These are phyloP conservation scores for Pyrenochaeta sp. DNA, from an alignment of 2,329 filamentous ascomycete species.

Conservation along the genomic window DNA sequence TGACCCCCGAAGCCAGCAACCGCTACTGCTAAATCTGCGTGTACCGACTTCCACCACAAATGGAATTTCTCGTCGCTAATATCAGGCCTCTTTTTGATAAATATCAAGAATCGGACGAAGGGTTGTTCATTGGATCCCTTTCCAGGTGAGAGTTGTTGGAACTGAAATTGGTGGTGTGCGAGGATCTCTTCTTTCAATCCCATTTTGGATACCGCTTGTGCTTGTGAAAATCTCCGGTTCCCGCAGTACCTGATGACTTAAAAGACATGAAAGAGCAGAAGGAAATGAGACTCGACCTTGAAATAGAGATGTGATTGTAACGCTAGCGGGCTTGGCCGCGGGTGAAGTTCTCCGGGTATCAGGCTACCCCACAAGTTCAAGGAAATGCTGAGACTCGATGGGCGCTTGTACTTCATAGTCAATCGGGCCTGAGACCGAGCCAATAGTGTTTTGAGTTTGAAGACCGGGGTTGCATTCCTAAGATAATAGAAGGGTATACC, in stretches of 20 bases:
- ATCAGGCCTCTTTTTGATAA: conserved; percentile 18
- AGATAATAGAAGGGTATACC: no score
- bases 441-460: no score
- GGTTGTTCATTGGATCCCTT: conserved; percentile 20
- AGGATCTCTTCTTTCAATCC: conserved; percentile 3
- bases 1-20: conserved; percentile 13
- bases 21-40: conserved; percentile 20
- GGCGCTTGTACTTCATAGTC: not conserved
- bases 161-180: conserved; percentile 14
- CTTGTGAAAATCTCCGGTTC: no score
- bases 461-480: no score
- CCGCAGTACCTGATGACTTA: no score
- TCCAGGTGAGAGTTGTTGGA: conserved; percentile 10
- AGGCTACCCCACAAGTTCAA: not conserved
- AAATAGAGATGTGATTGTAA: no score
- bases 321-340: conserved; percentile 10
- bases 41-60: conserved; percentile 20
- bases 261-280: not conserved
- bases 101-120: conserved; percentile 21
- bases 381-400: not conserved
- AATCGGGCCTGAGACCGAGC: no score
- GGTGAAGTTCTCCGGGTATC: conserved; percentile 8
- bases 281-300: no score
- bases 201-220: not conserved
- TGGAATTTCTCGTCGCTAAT: conserved; percentile 20